Percentiles rank a stretch among this genome's conserved stretches.
Evolutionary conservation across 2,329 filamentous ascomycete genomes (phyloP).

Genomic region (Bipolaris zeicola): DNA sequence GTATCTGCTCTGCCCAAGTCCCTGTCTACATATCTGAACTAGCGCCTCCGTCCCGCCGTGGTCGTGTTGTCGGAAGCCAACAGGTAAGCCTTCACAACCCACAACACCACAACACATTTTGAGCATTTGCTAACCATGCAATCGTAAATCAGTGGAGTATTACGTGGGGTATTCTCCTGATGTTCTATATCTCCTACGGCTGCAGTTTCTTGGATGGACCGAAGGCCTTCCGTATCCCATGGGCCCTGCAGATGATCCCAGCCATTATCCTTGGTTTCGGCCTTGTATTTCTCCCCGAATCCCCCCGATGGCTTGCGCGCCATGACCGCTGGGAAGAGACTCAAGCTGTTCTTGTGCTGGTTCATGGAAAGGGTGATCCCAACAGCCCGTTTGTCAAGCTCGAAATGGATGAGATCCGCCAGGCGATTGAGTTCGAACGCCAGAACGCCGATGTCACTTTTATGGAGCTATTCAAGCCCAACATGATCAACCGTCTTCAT

Average conservation of each 20-base stretch:
- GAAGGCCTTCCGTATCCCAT: slow-evolving; percentile 46
- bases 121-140: too few relatives aligned
- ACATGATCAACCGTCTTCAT: slow-evolving; percentile 75
- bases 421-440: slow-evolving; percentile 75
- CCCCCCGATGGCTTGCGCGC: slow-evolving; percentile 54
- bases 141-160: too few relatives aligned
- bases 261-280: slow-evolving; percentile 51
- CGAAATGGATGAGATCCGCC: slow-evolving; percentile 74
- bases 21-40: slow-evolving; percentile 73
- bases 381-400: slow-evolving; percentile 68
- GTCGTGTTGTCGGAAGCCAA: slow-evolving; percentile 71
- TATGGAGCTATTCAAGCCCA: slow-evolving; percentile 72
- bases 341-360: slow-evolving; percentile 49
- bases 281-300: slow-evolving; percentile 57
- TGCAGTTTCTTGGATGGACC: slow-evolving; percentile 42
- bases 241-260: slow-evolving; percentile 48
- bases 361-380: slow-evolving; percentile 63
- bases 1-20: slow-evolving; percentile 72
- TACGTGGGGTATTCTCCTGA: slow-evolving; percentile 55
- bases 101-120: neutral
- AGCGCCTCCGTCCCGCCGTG: slow-evolving; percentile 63
- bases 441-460: slow-evolving; percentile 72
- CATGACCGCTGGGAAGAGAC: slow-evolving; percentile 55
- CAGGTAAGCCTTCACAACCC: slow-evolving; percentile 50
- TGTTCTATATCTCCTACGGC: slow-evolving; percentile 44